Evolutionary conservation across 1,284 basidiomycete genomes (phyloP).

Genomic region (Pulveroboletus sp.): DNA sequence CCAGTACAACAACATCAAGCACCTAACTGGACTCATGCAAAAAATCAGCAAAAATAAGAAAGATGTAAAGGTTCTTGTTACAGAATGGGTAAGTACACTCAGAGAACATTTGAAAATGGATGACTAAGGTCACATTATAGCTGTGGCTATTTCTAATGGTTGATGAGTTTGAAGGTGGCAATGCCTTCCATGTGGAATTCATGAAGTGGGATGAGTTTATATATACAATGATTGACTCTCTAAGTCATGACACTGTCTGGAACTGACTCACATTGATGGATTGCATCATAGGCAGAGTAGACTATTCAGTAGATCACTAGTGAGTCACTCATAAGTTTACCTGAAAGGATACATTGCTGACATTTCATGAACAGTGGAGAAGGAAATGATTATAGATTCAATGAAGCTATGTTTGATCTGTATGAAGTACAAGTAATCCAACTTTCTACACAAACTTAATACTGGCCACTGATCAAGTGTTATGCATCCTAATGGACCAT

Average conservation of each 20-base stretch:
- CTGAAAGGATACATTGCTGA: too few species aligned
- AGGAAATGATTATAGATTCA: background rate
- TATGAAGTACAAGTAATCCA: background rate
- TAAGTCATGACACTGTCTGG: background rate
- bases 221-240: background rate
- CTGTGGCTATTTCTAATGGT: background rate
- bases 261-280: background rate
- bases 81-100: too few species aligned
- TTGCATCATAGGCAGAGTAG: background rate
- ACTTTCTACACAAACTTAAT: too few species aligned
- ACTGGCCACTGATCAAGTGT: too few species aligned
- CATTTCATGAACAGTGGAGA: too few species aligned
- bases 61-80: too few species aligned
- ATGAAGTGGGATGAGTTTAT: background rate
- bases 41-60: too few species aligned
- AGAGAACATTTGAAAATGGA: too few species aligned
- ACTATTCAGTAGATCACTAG: background rate
- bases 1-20: too few species aligned
- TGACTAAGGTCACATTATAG: too few species aligned
- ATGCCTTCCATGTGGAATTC: background rate
- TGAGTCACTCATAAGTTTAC: background rate
- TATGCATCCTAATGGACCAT: too few species aligned
- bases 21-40: too few species aligned
- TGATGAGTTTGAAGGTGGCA: background rate
- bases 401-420: fast-evolving